Evolutionary conservation across 2,329 filamentous ascomycete species (phyloP).

Genomic region (Colletotrichum incanum): DNA sequence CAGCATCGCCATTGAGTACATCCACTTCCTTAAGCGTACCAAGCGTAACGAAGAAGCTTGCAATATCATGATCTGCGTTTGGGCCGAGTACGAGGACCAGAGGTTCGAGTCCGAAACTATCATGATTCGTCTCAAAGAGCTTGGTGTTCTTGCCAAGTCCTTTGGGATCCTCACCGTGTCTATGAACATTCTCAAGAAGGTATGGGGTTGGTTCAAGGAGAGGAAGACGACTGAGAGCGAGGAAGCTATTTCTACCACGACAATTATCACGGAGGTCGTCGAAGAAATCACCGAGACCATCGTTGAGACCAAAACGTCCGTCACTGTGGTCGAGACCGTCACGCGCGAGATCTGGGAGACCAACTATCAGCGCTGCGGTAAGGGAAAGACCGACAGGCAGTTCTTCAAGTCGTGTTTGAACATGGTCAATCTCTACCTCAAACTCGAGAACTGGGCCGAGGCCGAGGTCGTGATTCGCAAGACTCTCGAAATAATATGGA

Average conservation of each 20-base stretch:
- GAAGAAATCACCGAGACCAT: constrained; percentile 57
- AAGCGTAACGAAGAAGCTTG: constrained; percentile 55
- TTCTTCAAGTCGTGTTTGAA: constrained; percentile 56
- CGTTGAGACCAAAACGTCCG: constrained; percentile 52
- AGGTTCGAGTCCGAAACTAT: constrained; percentile 52
- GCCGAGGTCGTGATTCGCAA: constrained; percentile 54
- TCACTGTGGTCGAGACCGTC: constrained; percentile 53
- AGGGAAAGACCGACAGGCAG: constrained; percentile 50
- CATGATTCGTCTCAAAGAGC: constrained; percentile 54
- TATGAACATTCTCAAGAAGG: constrained; percentile 54
- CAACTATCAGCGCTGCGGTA: constrained; percentile 54
- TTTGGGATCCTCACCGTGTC: constrained; percentile 55
- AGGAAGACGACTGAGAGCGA: constrained; percentile 51
- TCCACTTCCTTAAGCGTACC: constrained; percentile 51
- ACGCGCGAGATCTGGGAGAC: constrained; percentile 55
- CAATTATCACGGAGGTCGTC: constrained; percentile 57
- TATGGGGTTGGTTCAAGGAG: constrained; percentile 58
- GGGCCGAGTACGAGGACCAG: constrained; percentile 58
- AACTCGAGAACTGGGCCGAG: constrained; percentile 53
- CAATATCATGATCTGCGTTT: constrained; percentile 58
- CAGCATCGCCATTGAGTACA: constrained; percentile 56
- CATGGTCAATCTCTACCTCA: constrained; percentile 52
- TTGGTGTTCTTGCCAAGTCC: constrained; percentile 52
- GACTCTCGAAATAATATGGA: constrained; percentile 58
- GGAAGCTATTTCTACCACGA: constrained; percentile 53